Percentiles rank a stretch among this genome's conserved stretches.
Evolutionary conservation across 345 rosid species (phyloP).

Genomic region (Dimocarpus longan): DNA sequence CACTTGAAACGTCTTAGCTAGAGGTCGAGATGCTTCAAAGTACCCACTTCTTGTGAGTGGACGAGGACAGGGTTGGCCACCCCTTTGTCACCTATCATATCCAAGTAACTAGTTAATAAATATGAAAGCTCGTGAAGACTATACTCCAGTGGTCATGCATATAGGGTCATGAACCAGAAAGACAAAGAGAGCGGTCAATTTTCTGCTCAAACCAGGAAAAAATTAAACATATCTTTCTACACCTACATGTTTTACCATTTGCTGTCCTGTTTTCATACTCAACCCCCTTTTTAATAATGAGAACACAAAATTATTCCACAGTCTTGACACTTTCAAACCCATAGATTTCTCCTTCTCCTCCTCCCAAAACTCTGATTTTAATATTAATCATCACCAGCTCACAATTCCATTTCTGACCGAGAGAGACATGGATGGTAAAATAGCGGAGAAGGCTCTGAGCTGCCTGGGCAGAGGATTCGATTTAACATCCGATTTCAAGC

Average conservation of each 20-base stretch:
- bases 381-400: not conserved
- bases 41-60: not conserved
- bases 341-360: not conserved
- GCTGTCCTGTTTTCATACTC: not conserved
- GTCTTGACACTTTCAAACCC: not conserved
- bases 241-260: not conserved
- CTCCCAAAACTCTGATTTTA: not conserved
- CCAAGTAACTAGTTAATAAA: not conserved
- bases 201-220: not conserved
- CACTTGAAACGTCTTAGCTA: too few relatives aligned
- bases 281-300: not conserved
- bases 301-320: not conserved
- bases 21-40: too few relatives aligned
- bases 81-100: not conserved
- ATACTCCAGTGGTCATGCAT: not conserved
- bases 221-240: not conserved
- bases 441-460: constrained; percentile 54
- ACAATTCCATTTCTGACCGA: not conserved
- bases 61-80: too few relatives aligned
- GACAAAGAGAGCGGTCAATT: not conserved
- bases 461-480: constrained; percentile 92
- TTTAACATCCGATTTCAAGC: constrained; percentile 75
- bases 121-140: not conserved
- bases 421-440: constrained; percentile 32
- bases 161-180: not conserved